phyloP scores from a whole-genome alignment of 371 early-diverging fungal species.

The Mucor plumbeus region DNA sequence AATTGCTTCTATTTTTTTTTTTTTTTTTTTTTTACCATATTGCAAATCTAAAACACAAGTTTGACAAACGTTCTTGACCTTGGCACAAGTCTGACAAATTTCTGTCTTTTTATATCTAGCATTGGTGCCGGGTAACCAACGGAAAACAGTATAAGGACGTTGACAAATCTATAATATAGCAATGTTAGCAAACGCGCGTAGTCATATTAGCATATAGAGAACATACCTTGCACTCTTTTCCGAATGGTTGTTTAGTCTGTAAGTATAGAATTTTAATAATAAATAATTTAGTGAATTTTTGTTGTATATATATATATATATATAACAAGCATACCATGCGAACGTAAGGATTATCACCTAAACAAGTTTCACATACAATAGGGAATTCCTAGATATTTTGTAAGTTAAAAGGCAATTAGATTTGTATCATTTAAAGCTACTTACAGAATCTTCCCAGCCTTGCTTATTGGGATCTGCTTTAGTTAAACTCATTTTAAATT shows the following conservation, averaged over 20 bases:
- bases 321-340: constrained; percentile 77
- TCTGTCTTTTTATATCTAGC: constrained; percentile 97
- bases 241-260: constrained; percentile 80
- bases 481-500: constrained; percentile 51
- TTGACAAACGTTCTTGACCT: constrained; percentile 97
- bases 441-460: constrained; percentile 76
- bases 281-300: too few relatives aligned
- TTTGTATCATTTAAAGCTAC: neutral
- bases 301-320: neutral
- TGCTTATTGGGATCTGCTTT: constrained; percentile 76
- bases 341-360: constrained; percentile 97
- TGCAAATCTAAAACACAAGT: constrained; percentile 96
- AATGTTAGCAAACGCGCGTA: constrained; percentile 2
- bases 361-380: constrained; percentile 94
- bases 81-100: constrained; percentile 96
- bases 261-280: too few relatives aligned
- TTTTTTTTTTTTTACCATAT: constrained; percentile 62
- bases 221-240: constrained; percentile 90
- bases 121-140: constrained; percentile 94
- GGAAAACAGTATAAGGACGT: constrained; percentile 95
- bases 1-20: too few relatives aligned
- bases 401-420: too few relatives aligned
- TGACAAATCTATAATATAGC: constrained; percentile 67
- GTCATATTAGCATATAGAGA: neutral
- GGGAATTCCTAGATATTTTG: constrained; percentile 70